Conservation (phyloP, 129 eudicot genomes). For the Centaurea solstitialis region DNA sequence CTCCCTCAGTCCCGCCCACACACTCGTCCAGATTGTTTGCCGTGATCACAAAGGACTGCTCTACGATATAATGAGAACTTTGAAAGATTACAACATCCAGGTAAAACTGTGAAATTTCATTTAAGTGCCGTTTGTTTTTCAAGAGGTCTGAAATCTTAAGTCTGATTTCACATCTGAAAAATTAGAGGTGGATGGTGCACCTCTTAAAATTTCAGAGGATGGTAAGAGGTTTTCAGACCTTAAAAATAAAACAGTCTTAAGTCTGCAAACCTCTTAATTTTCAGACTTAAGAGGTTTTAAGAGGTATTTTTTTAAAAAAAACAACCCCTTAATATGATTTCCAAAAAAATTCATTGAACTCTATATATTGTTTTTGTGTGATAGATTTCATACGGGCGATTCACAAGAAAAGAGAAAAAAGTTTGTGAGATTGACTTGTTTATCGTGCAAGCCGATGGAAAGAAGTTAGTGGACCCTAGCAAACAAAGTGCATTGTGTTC, state of each 20-base stretch:
- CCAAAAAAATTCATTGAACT: not conserved
- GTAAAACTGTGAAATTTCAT: conserved; percentile 20
- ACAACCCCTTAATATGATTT: not conserved
- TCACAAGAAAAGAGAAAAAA: conserved; percentile 36
- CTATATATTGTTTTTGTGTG: not conserved
- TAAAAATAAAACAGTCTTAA: too few species aligned
- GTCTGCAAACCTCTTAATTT: too few species aligned
- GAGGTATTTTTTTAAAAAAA: too few species aligned
- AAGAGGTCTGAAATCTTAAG: too few species aligned
- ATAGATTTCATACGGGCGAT: conserved; percentile 85
- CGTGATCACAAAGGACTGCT: conserved; percentile 77
- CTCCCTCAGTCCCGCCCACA: conserved; percentile 81
- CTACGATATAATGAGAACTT: conserved; percentile 81
- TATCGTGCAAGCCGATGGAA: conserved; percentile 76
- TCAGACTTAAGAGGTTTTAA: too few species aligned
- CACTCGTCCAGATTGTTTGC: conserved; percentile 75
- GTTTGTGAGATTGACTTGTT: conserved; percentile 75
- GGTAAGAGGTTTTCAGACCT: too few species aligned
- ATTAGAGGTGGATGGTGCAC: too few species aligned
- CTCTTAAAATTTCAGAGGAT: too few species aligned
- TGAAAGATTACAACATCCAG: conserved; percentile 78
- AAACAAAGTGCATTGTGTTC: conserved; percentile 53
- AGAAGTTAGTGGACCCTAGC: conserved; percentile 64
- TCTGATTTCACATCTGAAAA: too few species aligned
- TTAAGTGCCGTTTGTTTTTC: too few species aligned